Base-by-base conservation (phyloP, 495 filamentous ascomycete genomes). In the Tuber microsphaerosporum region DNA sequence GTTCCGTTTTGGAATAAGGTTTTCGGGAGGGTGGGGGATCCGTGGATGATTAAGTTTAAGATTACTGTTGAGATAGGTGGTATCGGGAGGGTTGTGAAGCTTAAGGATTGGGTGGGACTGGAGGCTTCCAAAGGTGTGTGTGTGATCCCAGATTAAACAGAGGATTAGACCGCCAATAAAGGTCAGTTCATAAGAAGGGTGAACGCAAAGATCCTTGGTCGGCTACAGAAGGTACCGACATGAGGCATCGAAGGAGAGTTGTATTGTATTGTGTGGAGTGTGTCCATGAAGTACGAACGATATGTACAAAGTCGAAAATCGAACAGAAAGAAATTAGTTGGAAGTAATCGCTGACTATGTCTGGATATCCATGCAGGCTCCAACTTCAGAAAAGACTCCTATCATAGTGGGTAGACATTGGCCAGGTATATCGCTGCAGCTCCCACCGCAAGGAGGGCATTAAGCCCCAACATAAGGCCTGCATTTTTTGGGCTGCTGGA, bases 1-100 rank as follows among this genome's bases (percentile, higher is more conserved):
- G 34, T 26, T 14, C 61, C 37, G 17, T 45, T 75, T 43, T 31
- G 42, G 17, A 44, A 46, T 61, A 31, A n/a, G n/a, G 16, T 31
- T 26, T 76, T 75, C n/a, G 73, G 56, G 73, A 75, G 41, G 69
- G 41, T 14, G 73, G 19, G 9, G n/a, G 42, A 44, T 2, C 56
- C 10, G n/a, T 43, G 56, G 17, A 69, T 46, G 43, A 10, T 70
- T 12, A 70, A 41, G 44, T 70, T 61, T 56, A 76, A 48, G 61
- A 73, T 56, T 39, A 70, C 69, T 34, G 37, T 76, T 10, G 19
- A 51, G 43, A 70, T 42, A 22, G 75, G 41, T 39, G 43, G 48
- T 22, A 19, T 42, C 22, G 71, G 48, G 46, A 20, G 48, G 44
- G 26, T 69, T 20, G 70, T 26, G 37, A 56, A 31, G n/a, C 26